Evolutionary conservation across 2,329 filamentous ascomycete genomes (phyloP), one percentile per base, ranked within the genome.

Genomic region (Bipolaris gigantea): DNA sequence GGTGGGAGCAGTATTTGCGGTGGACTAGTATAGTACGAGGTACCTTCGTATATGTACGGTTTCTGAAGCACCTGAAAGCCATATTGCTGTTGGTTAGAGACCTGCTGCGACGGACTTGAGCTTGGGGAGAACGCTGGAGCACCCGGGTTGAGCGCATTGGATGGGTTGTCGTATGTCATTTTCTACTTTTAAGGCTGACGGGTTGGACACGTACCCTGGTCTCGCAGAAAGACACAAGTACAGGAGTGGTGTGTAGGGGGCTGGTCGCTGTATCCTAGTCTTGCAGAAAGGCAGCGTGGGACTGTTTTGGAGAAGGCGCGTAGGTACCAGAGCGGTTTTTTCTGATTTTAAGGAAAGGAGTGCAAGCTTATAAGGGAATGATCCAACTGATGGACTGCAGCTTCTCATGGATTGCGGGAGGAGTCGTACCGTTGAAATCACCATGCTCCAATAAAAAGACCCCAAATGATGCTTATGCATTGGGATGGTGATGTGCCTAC

Each of bases 381-480:
- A 30, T 30, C 10, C 13, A 30, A 10, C 27, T 30, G 27, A 30
- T 13, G 27, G 27, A 30, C 27, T 30, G 27, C 10, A 30, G 27
- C 27, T 30, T 30, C 27, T 30, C 27, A 30, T 30, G 27, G 27
- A 30, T 11, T 30, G 27, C 13, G 34, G 38, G 13, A 23, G 32
- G 23, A 21, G 38, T 41, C 38, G 44, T 32, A 42, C 44, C 50
- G 18, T 16, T 36, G 25, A 39, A 41, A 40, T 9, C 5, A 30
- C 19, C 44, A 35, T 32, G 23, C 23, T 40, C 50, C 50, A 53
- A 40, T 45, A 41, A 27, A n/a, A 44, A 50, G n/a, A 16, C 34
- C 13, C 39, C 25, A 1, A 36, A 53, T 48, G n/a, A 40, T 43
- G 48, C 25, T 45, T 11, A 45, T 36, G 19, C 23, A 21, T 45